Evolutionary conservation across 805 yeast species (phyloP), one percentile per base, ranked within the genome.

Genomic region (Schizosaccharomyces octosporus): DNA sequence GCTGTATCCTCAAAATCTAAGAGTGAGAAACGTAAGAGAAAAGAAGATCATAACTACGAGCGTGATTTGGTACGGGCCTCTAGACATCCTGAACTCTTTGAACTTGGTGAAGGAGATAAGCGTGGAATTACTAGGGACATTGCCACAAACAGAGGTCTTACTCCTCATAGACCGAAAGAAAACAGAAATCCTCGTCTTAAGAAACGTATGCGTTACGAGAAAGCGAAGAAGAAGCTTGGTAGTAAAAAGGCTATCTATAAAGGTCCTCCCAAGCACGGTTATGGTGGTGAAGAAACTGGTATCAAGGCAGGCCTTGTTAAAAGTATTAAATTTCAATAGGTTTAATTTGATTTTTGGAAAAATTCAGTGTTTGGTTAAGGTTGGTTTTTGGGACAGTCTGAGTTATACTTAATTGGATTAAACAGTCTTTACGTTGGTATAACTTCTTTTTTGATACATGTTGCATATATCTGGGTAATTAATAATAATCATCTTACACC

Each of bases 231-330:
- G 87, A 87, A 87, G 72, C 83, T 93, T 72, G 82, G 83, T 69
- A 85, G 95, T 61, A 84, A 86, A 65, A 84, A 95, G 72, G 87
- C 86, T 62, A 96, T 88, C n/a, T 88, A 84, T 76, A 79, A 83
- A 66, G 61, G 61, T 19, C 76, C 76, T 21, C 86, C 80, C 61
- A 60, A 61, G 45, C 76, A 80, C 64, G 85, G 87, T 65, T 93
- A 93, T 72, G 83, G 79, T 65, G 98, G 98, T 73, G 98, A 93
- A 72, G 79, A 81, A 75, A 88, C 97, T 21, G 98, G 98, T 86
- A 93, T 93, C 71, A 88, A 88, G 78, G 90, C 93, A 80, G 87
- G 87, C 66, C 70, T 90, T 61, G 78, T 95, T n/a, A 84, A 87
- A 72, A 83, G 95, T 68, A 88, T 87, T 69, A 85, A 84, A 72